These are phyloP conservation scores for Phytophthora parvispora DNA, from an alignment of 352 stramenopile genomes.

Conservation along the genomic window DNA sequence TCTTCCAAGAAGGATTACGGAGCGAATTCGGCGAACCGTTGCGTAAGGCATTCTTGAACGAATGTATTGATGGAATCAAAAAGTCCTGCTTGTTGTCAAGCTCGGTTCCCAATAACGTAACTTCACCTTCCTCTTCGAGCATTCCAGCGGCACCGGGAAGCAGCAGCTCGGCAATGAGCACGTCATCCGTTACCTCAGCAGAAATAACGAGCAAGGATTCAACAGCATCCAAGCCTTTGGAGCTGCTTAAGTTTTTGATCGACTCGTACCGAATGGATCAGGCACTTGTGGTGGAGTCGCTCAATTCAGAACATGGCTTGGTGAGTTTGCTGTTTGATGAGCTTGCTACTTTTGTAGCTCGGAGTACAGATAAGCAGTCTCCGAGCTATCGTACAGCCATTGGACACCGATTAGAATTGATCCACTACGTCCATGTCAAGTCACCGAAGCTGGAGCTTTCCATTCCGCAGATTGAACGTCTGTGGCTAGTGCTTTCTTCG, in stretches of 20 bases:
- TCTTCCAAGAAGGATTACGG: slow-evolving; percentile 85
- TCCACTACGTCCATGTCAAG: slow-evolving; percentile 89
- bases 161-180: slow-evolving; percentile 17
- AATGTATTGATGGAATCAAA: slow-evolving; percentile 86
- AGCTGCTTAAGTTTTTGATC: slow-evolving; percentile 90
- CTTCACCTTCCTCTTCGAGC: slow-evolving; percentile 22
- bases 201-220: slow-evolving; percentile 44
- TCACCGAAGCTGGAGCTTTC: slow-evolving; percentile 81
- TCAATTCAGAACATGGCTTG: slow-evolving; percentile 80
- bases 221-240: slow-evolving; percentile 75
- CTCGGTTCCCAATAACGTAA: slow-evolving; percentile 17
- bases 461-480: slow-evolving; percentile 75
- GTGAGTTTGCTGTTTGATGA: slow-evolving; percentile 88
- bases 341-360: slow-evolving; percentile 79
- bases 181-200: slow-evolving; percentile 19
- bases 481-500: slow-evolving; percentile 84
- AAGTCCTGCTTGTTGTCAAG: slow-evolving; percentile 62
- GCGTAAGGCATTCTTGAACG: slow-evolving; percentile 74
- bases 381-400: slow-evolving; percentile 78
- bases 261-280: slow-evolving; percentile 85
- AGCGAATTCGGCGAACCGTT: slow-evolving; percentile 77
- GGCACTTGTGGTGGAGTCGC: slow-evolving; percentile 69
- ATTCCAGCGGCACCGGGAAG: slow-evolving; percentile 19
- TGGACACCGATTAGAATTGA: slow-evolving; percentile 86
- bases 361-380: slow-evolving; percentile 60